Evolutionary conservation across 495 filamentous ascomycete genomes (phyloP), one percentile per base, ranked within the genome.

Genomic region (Penicillium salamii): DNA sequence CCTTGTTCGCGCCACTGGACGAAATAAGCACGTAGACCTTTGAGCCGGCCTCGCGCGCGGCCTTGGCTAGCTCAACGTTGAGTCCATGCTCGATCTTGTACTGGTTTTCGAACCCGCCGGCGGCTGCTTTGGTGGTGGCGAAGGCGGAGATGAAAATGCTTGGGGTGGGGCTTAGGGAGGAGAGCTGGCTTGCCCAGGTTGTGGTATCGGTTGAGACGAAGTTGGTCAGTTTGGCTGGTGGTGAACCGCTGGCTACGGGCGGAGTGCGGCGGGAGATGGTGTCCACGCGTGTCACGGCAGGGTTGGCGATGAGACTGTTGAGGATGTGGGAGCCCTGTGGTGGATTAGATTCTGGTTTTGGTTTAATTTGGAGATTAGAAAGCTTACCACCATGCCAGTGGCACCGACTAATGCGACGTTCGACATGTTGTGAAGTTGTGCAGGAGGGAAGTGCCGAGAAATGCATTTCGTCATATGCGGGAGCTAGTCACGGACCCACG

Each of bases 61-160:
- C 78, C 39, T 76, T 75, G 14, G 86, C 86, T 34, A 88, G 62
- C 50, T 86, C 81, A 36, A 90, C 61, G 63, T 89, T 88, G 23
- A 89, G 70, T 60, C 86, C 86, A 65, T 87, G 79, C 65, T 91
- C 88, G 31, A 91, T 81, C 56, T 87, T 87, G 59, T 85, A 82
- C 63, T 90, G 88, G 54, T 85, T 83, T 28, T 80, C 80, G 51
- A 90, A 76, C 34, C 85, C 79, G 23, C 87, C 87, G 0, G 85
- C 87, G 26, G 76, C 74, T 1, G 54, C 78, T 15, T 79, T 75
- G 5, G 87, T 90, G 1, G 86, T 90, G 38, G 75, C 88, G 17
- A 91, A 72, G 13, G 82, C 71, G 1, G 85, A 86, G 49, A 87
- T 74, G 58, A 87, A 80, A 36, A 81, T 74, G 2, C 72, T 63